Evolutionary conservation across 371 early-diverging fungal genomes (phyloP), one percentile per base, ranked within the genome.

Genomic region (Mortierella sp.): DNA sequence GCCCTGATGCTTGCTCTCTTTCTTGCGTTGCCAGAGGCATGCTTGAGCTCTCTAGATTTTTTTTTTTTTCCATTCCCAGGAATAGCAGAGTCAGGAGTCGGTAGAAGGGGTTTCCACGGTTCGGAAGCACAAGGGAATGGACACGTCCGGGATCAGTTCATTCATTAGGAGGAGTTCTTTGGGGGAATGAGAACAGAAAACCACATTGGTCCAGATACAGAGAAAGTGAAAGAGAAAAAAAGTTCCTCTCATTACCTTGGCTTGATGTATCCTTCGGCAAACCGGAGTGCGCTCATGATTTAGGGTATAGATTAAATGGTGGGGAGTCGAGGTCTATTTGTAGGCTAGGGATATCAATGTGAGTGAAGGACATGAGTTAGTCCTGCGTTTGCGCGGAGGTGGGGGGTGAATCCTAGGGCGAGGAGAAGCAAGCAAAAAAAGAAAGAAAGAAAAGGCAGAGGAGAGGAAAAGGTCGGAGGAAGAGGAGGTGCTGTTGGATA

Each of bases 1-100:
- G 83, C 83, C 26, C 63, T 55, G 48, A 82, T 70, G 11, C 72
- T 72, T 7, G 75, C 77, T 61, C 81, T 46, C 55, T 80, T 82
- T 47, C 68, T 70, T 30, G 83, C 83, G 55, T 62, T 81, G 43
- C 58, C 62, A 1, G 81, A 59, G n/a, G 70, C 52, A 29, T 68
- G 62, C 7, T 64, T 56, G 28, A 30, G 7, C 25, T 70, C 62
- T 48, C 72, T 76, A 11, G n/a, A 14, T 50, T 50, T 50, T 50
- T 50, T 50, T 50, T 50, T 50, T 50, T 16, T 16, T 50, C 5
- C 50, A 50, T n/a, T 16, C n/a, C 50, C 50, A 50, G 50, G 50
- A 50, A n/a, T n/a, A n/a, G n/a, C n/a, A 21, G 50, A 16, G 21
- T 4, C 3, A 50, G 50, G 50, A 50, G 50, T 37, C 37, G 37